Base-by-base conservation (phyloP, 805 yeast species). In the Metschnikowia peoriensis region DNA sequence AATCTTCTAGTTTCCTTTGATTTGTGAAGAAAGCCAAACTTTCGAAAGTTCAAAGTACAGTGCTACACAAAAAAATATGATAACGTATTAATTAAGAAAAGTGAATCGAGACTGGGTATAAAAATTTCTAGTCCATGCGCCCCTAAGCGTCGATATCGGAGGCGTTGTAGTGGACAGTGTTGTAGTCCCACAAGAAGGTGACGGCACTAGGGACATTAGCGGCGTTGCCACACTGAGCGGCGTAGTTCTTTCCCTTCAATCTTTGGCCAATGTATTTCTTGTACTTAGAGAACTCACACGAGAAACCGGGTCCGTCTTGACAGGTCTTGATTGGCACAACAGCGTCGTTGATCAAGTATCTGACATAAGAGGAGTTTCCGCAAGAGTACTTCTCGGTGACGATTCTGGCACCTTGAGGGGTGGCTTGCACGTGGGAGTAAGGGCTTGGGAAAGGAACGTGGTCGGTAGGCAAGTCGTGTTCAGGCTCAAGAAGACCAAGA, bases 401-500 rank as follows among this genome's bases (percentile, higher is more conserved):
- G 38, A 69, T 59, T 57, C 78, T 63, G 14, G 76, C 76, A 40
- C 75, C 76, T 63, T 72, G 76, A 8, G 79, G 78, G 22, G 70
- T 69, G 44, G 70, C 57, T 35, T 66, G 66, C 14, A 69, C 63
- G 54, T 70, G 76, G 9, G 72, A 76, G 71, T 77, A 85, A 12
- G 74, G 68, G 52, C 76, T 68, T 47, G 75, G 73, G 67, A 81
- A 81, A 7, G 73, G 75, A 44, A 82, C 75, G 46, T 70, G 69
- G 54, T 73, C 74, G 6, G 77, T 64, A 4, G 84, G 77, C 40
- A 82, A 72, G 40, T 73, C 71, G 3, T 67, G 59, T 17, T 64
- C 70, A 9, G 80, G 73, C 56, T 73, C 71, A 52, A 77, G 54
- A 56, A 88, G 65, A 7, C 89, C 91, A 45, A 88, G 68, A 1